A percentile compares a stretch with the other conserved stretches of the same genome.
Conservation (phyloP, 2,329 filamentous ascomycete species). For the Delphinella strobiligena region DNA sequence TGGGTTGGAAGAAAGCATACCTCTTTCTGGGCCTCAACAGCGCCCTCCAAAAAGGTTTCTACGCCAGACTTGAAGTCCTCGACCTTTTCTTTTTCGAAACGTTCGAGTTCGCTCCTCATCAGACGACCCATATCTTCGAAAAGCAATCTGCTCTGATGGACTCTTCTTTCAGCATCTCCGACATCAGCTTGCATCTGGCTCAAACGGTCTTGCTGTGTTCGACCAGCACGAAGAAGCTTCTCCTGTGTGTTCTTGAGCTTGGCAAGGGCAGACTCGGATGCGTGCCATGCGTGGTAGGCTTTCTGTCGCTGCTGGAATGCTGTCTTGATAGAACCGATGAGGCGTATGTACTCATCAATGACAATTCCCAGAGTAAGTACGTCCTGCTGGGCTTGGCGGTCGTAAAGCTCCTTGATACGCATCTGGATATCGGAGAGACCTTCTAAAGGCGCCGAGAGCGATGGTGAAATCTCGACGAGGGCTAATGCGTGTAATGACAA, state of each 20-base stretch:
- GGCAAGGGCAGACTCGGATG: constrained; percentile 76
- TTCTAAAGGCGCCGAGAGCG: constrained; percentile 78
- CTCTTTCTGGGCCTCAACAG: constrained; percentile 97
- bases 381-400: constrained; percentile 93
- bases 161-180: constrained; percentile 83
- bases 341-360: constrained; percentile 92
- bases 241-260: constrained; percentile 86
- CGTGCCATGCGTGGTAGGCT: constrained; percentile 88
- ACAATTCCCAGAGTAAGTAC: constrained; percentile 93
- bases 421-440: constrained; percentile 87
- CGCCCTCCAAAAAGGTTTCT: constrained; percentile 93
- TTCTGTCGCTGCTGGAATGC: constrained; percentile 90
- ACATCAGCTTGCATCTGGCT: constrained; percentile 90
- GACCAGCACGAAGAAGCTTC: constrained; percentile 87
- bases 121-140: constrained; percentile 97
- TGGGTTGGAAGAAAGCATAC: constrained; percentile 37
- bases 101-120: constrained; percentile 81
- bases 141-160: constrained; percentile 75
- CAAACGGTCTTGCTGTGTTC: constrained; percentile 88
- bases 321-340: constrained; percentile 90
- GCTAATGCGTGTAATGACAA: constrained; percentile 85
- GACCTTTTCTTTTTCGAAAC: constrained; percentile 94
- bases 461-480: constrained; percentile 80
- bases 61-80: constrained; percentile 98
- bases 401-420: constrained; percentile 88